Base-by-base conservation (phyloP, 805 yeast genomes). In the Hanseniaspora pseudoguilliermondii region DNA sequence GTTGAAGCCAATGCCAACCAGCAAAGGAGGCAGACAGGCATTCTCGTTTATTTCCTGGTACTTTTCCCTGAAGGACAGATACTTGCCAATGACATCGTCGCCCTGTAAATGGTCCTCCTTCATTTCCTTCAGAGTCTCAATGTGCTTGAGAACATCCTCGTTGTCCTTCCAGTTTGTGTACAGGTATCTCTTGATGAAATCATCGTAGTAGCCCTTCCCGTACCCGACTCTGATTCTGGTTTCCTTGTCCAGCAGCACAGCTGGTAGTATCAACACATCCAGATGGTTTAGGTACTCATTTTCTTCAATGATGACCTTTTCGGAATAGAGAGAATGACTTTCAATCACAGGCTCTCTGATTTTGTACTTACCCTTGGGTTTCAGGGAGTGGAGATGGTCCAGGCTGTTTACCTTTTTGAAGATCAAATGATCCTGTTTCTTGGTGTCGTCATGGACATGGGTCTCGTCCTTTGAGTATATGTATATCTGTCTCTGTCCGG, bases 121-220 rank as follows among this genome's bases (percentile, higher is more conserved):
- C 46, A 49, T 32, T 20, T 38, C 41, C 41, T 49, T 32, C 13
- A 52, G 20, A 1, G 39, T 20, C 35, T 46, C 49, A 10, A 47
- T 43, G 29, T 52, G 27, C 15, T n/a, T n/a, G 10, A 27, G 23
- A 27, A 44, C 20, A 42, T 52, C 34, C 20, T 21, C 34, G 13
- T 44, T 16, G 16, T 57, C 55, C 11, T 57, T 47, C 21, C 63
- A 60, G 39, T 62, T 59, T 25, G 60, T 56, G 29, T 60, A 57
- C 10, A 59, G 25, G 60, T 80, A 80, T 51, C 84, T 69, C 47
- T 73, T 70, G 43, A 85, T 75, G 62, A 74, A 85, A 62, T 83
- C 87, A 66, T 91, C 98, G 66, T 93, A 91, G 66, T 79, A 89
- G 0, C 97, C 98, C 5, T 83, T 91, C 1, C 98, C 98, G 65